Base-by-base conservation (phyloP, 208 protist genomes). In the Naegleria gruberi region DNA sequence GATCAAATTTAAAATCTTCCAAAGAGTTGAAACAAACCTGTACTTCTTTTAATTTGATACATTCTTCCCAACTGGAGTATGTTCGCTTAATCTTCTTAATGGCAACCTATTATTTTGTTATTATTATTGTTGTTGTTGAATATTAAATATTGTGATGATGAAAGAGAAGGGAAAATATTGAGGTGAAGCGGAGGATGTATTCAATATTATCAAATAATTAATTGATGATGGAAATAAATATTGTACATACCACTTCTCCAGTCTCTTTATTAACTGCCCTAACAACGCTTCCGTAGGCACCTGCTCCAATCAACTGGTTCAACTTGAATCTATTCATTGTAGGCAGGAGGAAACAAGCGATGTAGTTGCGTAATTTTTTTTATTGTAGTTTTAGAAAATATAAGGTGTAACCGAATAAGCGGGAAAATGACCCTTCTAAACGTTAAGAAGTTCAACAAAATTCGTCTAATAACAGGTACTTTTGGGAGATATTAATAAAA, bases 41-140 rank as follows among this genome's bases (percentile, higher is more conserved):
- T 57, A 99, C 97, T 90, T 99, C 98, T 19, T 95, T 94, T 37
- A 99, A 93, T 90, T 97, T 94, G 43, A 99, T 91, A 92, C 98
- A 99, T 91, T 99, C 98, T 30, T 99, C 96, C 97, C 97, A 99
- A 17, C 95, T 96, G 92, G 97, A 98, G 91, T 97, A 99, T 93
- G 98, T 98, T 92, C 97, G 95, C 92, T 99, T 99, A 97, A 99
- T 99, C 90, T 97, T 97, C 92, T 99, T 99, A 46, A 99, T 98
- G 34, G 98, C 98, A 5, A 99, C 94, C 81, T 93, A 89, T 34
- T 1, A 30, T 1, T 30, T 65, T 19, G 2, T 65, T 23, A 65
- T 65, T 1, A 65, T 19, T 23, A 42, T 84, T 6, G 15, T 55
- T 15, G 15, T 55, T 55, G 15, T 55, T 5, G 8, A 55, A 19